Base-by-base conservation (phyloP, 2,329 filamentous ascomycete species). In the Fusarium sp. region DNA sequence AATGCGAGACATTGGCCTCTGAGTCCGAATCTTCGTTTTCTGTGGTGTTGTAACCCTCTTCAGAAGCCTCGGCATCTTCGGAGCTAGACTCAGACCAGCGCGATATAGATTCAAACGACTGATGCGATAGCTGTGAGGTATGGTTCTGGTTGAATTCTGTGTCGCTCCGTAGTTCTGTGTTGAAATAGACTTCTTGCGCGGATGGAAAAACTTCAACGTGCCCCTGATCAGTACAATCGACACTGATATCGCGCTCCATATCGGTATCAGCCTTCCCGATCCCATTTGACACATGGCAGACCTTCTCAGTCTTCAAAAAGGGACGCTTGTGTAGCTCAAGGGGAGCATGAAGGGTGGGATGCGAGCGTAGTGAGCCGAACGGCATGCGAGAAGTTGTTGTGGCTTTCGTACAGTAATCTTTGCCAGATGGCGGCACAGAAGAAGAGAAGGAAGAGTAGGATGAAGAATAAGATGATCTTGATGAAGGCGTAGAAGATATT, bases 131-230 rank as follows among this genome's bases (percentile, higher is more conserved):
- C 20, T 36, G 24, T 20, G 42, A 52, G n/a, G 36, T 42, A 18
- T 43, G 9, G 6, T 10, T 24, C 9, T 31, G 28, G 3, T 17
- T 5, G 2, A 2, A 2, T 10, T n/a, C 5, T 1, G n/a, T 17
- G 8, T 52, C 24, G 7, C n/a, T 31, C 13, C 22, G 36, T 5
- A 10, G 18, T 6, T n/a, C 8, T 4, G 24, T 5, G 7, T 6
- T 7, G 8, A 4, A 3, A 10, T 6, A 17, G 14, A 42, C 24
- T 43, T 31, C 28, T 4, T 26, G 49, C 9, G 17, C 8, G 14
- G 24, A 24, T 7, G 24, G 15, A 8, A 14, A 4, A 9, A 28
- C 26, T 28, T 9, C 26, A 28, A 10, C 8, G 26, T 28, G 8
- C 26, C 3, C 26, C 26, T 10, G 8, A 9, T 28, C 26, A 28